Evolutionary conservation across 2,329 filamentous ascomycete species (phyloP).

Genomic region (Hirsutella minnesotensis): DNA sequence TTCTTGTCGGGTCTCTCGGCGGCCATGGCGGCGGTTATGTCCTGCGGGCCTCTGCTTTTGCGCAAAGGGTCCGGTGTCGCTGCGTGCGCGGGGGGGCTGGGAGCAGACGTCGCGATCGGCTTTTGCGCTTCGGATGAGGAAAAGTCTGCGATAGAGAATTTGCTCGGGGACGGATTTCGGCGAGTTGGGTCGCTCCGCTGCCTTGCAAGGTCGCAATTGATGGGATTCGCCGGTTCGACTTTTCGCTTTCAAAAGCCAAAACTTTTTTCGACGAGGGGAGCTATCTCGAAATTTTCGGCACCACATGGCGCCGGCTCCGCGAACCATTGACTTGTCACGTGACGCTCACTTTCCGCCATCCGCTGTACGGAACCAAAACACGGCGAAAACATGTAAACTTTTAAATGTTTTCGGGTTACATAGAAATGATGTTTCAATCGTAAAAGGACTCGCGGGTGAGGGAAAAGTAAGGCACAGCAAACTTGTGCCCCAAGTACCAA

Average conservation of each 20-base stretch:
- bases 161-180: too few species aligned
- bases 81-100: too few species aligned
- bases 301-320: slow-evolving; percentile 19
- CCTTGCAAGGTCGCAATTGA: neutral
- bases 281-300: slow-evolving; percentile 15
- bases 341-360: slow-evolving; percentile 1
- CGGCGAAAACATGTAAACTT: too few species aligned
- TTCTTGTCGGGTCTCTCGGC: slow-evolving; percentile 37
- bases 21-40: slow-evolving; percentile 23
- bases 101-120: too few species aligned
- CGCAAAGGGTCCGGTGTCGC: neutral
- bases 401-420: too few species aligned
- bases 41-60: neutral
- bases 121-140: too few species aligned
- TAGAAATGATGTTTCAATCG: too few species aligned
- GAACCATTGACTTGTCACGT: slow-evolving; percentile 1
- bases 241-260: slow-evolving; percentile 10
- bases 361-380: neutral
- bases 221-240: slow-evolving; percentile 10
- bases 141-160: too few species aligned
- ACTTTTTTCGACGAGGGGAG: slow-evolving; percentile 17
- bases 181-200: too few species aligned
- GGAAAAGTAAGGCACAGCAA: too few species aligned
- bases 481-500: too few species aligned
- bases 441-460: too few species aligned